Evolutionary conservation across 148 eudicot genomes (phyloP).

Genomic region (Talinum fruticosum): DNA sequence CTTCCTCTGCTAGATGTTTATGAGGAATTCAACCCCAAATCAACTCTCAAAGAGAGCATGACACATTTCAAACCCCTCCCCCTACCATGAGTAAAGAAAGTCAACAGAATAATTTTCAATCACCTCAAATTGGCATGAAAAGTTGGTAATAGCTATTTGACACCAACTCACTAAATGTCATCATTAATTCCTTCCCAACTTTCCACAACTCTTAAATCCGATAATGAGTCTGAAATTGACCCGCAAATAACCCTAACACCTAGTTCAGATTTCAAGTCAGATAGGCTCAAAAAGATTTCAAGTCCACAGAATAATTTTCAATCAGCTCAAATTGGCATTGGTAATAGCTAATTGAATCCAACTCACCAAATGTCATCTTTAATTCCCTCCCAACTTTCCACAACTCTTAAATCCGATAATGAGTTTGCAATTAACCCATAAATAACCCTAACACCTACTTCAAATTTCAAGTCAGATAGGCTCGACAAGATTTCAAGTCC

Average conservation of each 20-base stretch:
- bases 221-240: not conserved
- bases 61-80: not conserved
- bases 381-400: not conserved
- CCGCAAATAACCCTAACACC: not conserved
- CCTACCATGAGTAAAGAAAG: not conserved
- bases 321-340: not conserved
- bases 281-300: not conserved
- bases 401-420: not conserved
- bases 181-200: not conserved
- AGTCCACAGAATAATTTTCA: not conserved
- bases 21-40: not conserved
- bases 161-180: not conserved
- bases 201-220: not conserved
- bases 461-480: not conserved
- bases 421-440: not conserved
- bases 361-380: not conserved
- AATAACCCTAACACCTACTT: not conserved
- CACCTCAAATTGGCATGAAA: not conserved
- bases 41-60: not conserved
- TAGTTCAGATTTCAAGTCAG: not conserved
- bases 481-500: not conserved
- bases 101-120: not conserved
- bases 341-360: no score
- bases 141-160: no score
- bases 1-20: not conserved